Base-by-base conservation (phyloP, 768 basidiomycete species). In the Tephrocybe rancida region DNA sequence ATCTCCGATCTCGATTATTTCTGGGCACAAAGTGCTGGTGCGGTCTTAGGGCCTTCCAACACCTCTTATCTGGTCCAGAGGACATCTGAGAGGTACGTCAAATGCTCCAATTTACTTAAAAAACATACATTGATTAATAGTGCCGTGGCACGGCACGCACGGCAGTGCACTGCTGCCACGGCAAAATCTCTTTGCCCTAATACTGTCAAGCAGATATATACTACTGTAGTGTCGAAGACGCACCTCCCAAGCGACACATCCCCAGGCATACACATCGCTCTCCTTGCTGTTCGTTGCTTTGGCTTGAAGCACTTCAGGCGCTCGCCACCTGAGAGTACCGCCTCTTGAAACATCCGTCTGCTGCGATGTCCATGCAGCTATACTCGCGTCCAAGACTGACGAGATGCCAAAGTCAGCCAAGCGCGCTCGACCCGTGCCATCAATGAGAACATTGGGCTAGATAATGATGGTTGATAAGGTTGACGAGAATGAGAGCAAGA, bases 211-310 rank as follows among this genome's bases (percentile, higher is more conserved):
- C n/a, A n/a, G n/a, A n/a, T n/a, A n/a, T n/a, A n/a, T n/a, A n/a
- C n/a, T n/a, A n/a, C n/a, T n/a, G n/a, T 13, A 7, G 14, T 32
- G 30, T 3, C 7, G 21, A 47, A 19, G 14, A 10, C 14, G 10
- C n/a, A 52, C 50, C 50, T 52, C 43, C 13, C 42, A 25, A 30
- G n/a, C 22, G 24, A 49, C 35, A 34, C 54, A 55, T 10, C 37
- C 39, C 41, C 27, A 55, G 3, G 54, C 41, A 30, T 55, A 55
- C 21, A 54, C 18, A 41, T 54, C 52, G 11, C 52, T 54, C 6
- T 29, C 29, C 14, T 0, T 19, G 10, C 41, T 55, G 21, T 48
- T 55, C 18, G 26, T 34, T 7, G 18, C 53, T 16, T 6, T 13
- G 7, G 5, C 29, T 30, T 30, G 7, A 5, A 34, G 25, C n/a